Conservation (phyloP, 495 filamentous ascomycete species). For the Thozetella sp. region DNA sequence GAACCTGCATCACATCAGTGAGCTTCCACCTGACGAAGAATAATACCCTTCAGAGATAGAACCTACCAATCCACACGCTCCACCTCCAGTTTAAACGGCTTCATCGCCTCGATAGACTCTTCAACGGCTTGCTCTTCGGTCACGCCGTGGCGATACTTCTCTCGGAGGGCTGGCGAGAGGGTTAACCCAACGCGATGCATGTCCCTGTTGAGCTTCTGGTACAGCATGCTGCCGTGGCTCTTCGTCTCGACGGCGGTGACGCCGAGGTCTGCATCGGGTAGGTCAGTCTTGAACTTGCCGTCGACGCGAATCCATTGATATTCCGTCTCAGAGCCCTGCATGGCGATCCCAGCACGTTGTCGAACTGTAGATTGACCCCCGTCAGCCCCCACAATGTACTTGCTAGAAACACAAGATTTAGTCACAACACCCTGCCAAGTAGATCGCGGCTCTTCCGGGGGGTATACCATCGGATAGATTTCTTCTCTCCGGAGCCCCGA, state of each 20-base stretch:
- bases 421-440: too few relatives aligned
- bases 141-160: background rate
- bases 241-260: background rate
- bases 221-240: constrained; percentile 1
- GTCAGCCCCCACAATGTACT: background rate
- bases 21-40: background rate
- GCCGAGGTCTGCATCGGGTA: background rate
- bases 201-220: background rate
- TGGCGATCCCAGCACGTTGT: background rate
- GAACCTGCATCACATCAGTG: too few relatives aligned
- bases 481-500: background rate
- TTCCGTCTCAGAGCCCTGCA: background rate
- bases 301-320: background rate
- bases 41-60: background rate
- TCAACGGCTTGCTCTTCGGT: background rate
- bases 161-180: background rate
- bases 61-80: constrained; percentile 2
- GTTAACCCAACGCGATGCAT: background rate
- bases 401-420: background rate
- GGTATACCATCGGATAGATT: background rate
- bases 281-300: background rate
- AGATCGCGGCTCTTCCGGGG: too few relatives aligned
- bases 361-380: background rate
- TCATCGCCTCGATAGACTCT: background rate
- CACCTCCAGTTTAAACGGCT: constrained; percentile 2